Base-by-base conservation (phyloP, 306 rosid genomes). In the Canavalia ensiformis region DNA sequence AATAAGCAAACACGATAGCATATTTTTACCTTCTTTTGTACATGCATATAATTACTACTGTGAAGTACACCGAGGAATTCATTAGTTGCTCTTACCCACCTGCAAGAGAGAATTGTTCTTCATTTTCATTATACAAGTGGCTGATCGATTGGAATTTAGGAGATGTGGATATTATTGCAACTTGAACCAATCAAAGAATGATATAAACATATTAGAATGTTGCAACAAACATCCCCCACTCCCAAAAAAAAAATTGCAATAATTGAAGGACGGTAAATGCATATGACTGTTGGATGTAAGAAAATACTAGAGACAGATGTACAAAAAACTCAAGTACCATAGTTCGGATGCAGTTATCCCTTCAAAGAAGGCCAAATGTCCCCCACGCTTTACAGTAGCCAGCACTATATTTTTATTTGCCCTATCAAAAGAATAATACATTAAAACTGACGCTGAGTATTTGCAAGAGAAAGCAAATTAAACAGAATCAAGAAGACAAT, bases 71-170 rank as follows among this genome's bases (percentile, higher is more conserved):
- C 85, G 25, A 91, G 78, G 87, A 87, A 89, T 84, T 94, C 97
- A 86, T 71, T 79, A 1, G 74, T 79, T n/a, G 91, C 94, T 77
- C 93, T 86, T 35, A 89, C 94, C 98, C 98, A 94, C 97, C 97
- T 94, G 88, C 88, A 84, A 70, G 37, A 71, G 51, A 68, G 54
- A 13, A 39, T 11, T 51, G 65, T 39, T 10, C 42, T 5, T 55
- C n/a, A n/a, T 29, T 33, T 41, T 51, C 25, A 18, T 45, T 34
- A 25, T 73, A 64, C 25, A 55, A 73, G 30, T 5, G 57, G 12
- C 68, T 71, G 37, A 47, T 29, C 18, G 30, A 34, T 41, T 49
- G 41, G 31, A 50, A 64, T 31, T 65, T 65, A 64, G 52, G 54
- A 5, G 34, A 60, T 44, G 8, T 44, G 39, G 8, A 39, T 56